phyloP scores from a whole-genome alignment of 2,329 filamentous ascomycete species.

The Botrytis fabae region DNA sequence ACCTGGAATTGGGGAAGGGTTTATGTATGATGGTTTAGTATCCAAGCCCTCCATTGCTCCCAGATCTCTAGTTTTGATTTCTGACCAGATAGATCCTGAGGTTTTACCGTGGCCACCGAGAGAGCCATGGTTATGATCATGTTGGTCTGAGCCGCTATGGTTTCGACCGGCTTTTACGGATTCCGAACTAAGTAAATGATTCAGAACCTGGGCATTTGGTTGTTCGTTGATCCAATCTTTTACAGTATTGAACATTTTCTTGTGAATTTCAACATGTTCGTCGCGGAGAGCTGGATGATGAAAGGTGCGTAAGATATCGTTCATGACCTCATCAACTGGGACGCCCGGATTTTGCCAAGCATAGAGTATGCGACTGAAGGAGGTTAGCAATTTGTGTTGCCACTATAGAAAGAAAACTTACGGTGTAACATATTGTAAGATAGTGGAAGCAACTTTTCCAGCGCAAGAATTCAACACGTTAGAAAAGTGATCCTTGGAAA shows the following conservation, averaged over 20 bases:
- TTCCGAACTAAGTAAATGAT: slow-evolving; percentile 76
- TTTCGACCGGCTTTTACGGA: slow-evolving; percentile 84
- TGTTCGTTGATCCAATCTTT: slow-evolving; percentile 75
- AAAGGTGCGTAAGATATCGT: slow-evolving; percentile 80
- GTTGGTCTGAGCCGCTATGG: slow-evolving; percentile 53
- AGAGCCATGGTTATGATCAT: slow-evolving; percentile 39
- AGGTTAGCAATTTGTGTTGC: not conserved
- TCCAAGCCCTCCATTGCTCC: slow-evolving; percentile 55
- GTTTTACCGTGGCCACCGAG: slow-evolving; percentile 55
- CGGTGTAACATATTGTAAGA: slow-evolving; percentile 85
- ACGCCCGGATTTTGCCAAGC: slow-evolving; percentile 90
- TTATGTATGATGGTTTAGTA: slow-evolving; percentile 39
- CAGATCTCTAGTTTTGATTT: slow-evolving; percentile 60
- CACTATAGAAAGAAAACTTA: slow-evolving; percentile 48
- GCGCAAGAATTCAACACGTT: slow-evolving; percentile 76
- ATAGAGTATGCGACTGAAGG: slow-evolving; percentile 70
- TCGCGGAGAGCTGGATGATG: slow-evolving; percentile 87
- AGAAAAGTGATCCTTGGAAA: slow-evolving; percentile 83
- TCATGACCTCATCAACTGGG: slow-evolving; percentile 76
- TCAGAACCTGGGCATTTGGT: slow-evolving; percentile 65
- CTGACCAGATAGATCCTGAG: slow-evolving; percentile 59
- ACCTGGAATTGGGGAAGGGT: slow-evolving; percentile 31
- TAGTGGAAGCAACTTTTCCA: slow-evolving; percentile 70
- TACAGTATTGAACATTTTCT: slow-evolving; percentile 85
- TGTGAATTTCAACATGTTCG: slow-evolving; percentile 74